Evolutionary conservation across 2,329 filamentous ascomycete genomes (phyloP).

Genomic region (Ophiostoma angusticollis): DNA sequence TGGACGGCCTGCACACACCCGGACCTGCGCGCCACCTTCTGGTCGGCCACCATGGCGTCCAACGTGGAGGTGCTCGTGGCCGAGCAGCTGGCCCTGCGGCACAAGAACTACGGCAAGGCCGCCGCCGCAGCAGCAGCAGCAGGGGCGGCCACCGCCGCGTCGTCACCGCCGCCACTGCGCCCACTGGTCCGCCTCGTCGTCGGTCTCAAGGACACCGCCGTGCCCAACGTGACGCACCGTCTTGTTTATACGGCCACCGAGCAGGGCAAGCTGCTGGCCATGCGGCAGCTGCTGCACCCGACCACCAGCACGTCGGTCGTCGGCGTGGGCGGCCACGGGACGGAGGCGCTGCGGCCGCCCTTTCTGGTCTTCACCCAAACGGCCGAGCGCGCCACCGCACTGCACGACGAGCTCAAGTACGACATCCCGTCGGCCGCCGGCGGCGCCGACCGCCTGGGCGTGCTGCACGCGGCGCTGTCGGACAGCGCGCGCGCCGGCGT

Average conservation of each 20-base stretch:
- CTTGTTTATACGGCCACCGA: constrained; percentile 87
- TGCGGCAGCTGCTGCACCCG: constrained; percentile 81
- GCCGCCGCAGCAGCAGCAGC: no score
- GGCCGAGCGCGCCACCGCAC: constrained; percentile 74
- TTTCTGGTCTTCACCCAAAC: constrained; percentile 96
- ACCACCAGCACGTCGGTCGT: constrained; percentile 27
- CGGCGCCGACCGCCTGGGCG: constrained; percentile 70
- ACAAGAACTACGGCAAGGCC: no score
- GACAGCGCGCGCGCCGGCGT: constrained; percentile 63
- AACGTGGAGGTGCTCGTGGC: constrained; percentile 71
- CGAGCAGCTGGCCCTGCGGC: constrained; percentile 41
- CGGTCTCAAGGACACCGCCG: constrained; percentile 89
- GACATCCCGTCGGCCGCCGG: constrained; percentile 86
- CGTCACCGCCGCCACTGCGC: constrained; percentile 18
- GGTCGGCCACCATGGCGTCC: constrained; percentile 95
- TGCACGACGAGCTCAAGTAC: constrained; percentile 83
- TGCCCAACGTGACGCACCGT: constrained; percentile 82
- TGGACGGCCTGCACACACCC: constrained; percentile 67
- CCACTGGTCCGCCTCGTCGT: constrained; percentile 75
- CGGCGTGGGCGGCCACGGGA: constrained; percentile 14
- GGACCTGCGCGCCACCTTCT: constrained; percentile 64
- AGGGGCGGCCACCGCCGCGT: background rate
- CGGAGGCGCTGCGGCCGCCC: constrained; percentile 57
- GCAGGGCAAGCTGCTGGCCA: constrained; percentile 79
- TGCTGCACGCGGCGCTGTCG: constrained; percentile 77